phyloP scores from a whole-genome alignment of 768 basidiomycete genomes.

The Hypsizygus marmoreus region DNA sequence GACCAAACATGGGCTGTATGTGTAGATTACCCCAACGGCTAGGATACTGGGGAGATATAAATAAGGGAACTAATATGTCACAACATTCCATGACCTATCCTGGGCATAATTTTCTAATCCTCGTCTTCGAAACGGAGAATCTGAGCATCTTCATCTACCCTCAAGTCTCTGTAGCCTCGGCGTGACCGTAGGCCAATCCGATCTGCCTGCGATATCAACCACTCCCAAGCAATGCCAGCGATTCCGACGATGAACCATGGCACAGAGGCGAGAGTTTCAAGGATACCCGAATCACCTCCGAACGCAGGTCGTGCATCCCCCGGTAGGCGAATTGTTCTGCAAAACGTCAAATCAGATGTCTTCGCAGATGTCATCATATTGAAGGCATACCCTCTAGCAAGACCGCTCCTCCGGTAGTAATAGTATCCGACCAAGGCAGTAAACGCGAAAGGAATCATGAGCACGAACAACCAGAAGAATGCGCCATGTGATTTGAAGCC shows the following conservation, averaged over 20 bases:
- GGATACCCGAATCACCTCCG: constrained; percentile 39
- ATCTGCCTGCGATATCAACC: constrained; percentile 52
- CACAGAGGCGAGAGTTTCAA: constrained; percentile 82
- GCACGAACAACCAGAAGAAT: constrained; percentile 83
- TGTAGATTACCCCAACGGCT: background rate
- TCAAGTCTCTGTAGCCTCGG: constrained; percentile 74
- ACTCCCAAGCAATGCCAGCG: constrained; percentile 71
- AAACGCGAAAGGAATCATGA: constrained; percentile 75
- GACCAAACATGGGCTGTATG: too few species aligned
- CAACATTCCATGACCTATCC: too few species aligned
- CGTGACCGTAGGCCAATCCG: constrained; percentile 44
- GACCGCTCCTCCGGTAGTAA: constrained; percentile 77
- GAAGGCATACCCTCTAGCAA: constrained; percentile 62
- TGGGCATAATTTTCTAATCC: constrained; percentile 30
- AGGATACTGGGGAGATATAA: constrained; percentile 1
- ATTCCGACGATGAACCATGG: constrained; percentile 90
- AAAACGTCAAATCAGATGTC: constrained; percentile 12
- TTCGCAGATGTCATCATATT: background rate
- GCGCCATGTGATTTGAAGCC: constrained; percentile 72
- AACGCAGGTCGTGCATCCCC: constrained; percentile 47
- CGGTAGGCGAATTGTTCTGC: constrained; percentile 78
- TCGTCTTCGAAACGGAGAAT: constrained; percentile 86
- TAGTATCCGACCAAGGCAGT: constrained; percentile 78
- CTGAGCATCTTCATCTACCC: constrained; percentile 88
- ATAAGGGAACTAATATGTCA: background rate